Evolutionary conservation across 768 basidiomycete species (phyloP), one percentile per base, ranked within the genome.

Genomic region (Rhodotorula paludigena): DNA sequence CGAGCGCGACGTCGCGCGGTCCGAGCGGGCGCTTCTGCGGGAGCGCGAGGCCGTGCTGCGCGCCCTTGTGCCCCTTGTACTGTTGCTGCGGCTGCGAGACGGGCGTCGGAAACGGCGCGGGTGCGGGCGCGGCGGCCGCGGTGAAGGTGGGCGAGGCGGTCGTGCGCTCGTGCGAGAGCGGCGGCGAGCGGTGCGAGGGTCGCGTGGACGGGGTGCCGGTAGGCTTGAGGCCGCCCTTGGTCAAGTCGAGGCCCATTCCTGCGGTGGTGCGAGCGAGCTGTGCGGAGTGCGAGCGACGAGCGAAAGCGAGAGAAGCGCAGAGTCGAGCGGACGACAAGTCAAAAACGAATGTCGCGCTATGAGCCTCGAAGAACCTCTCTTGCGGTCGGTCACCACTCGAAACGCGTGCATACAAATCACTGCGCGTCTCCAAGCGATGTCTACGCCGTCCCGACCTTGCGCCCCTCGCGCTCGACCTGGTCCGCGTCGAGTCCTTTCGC

Each of bases 401-500:
- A n/a, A n/a, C n/a, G n/a, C n/a, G n/a, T n/a, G n/a, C n/a, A n/a
- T n/a, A n/a, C n/a, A n/a, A n/a, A n/a, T n/a, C n/a, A n/a, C n/a
- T n/a, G n/a, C n/a, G n/a, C n/a, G n/a, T 33, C 21, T 3, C 16
- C 41, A 9, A 53, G 47, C 2, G 38, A 35, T 23, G 30, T 41
- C 23, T 49, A 57, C 25, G 53, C 62, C 21, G 57, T 25, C 12
- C 25, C 48, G 20, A 63, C 51, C 39, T n/a, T 44, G 36, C 51
- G 12, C 3, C 67, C 67, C 38, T 63, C 57, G 21, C 41, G 47
- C 38, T 64, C 49, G 16, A 68, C 5, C 39, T 47, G 45, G 38
- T 51, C 48, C 15, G 2, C 36, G 35, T 57, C 54, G 28, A 68
- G 23, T 5, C 66, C 66, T 12, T 57, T 32, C 6, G 39, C 67